Evolutionary conservation across 306 rosid species (phyloP).

Genomic region (Cotoneaster glaucophyllus): DNA sequence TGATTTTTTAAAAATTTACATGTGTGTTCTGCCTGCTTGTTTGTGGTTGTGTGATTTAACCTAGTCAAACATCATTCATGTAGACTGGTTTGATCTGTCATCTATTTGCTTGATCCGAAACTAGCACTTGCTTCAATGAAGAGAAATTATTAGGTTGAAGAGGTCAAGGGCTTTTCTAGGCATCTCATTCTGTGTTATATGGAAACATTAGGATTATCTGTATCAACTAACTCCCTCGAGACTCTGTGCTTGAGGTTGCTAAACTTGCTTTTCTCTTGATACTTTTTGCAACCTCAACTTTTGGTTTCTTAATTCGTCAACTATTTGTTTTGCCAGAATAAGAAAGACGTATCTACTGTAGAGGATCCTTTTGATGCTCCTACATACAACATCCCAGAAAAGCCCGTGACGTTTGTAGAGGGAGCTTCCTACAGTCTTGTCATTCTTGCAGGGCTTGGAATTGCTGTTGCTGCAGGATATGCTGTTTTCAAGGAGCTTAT

Average conservation of each 20-base stretch:
- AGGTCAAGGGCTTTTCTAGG: neutral
- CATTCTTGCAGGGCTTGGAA: slow-evolving; percentile 81
- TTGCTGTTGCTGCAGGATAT: slow-evolving; percentile 83
- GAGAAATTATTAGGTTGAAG: neutral
- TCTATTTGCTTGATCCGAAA: neutral
- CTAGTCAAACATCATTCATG: neutral
- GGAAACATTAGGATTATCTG: neutral
- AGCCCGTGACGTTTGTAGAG: slow-evolving; percentile 76
- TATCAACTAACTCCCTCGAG: neutral
- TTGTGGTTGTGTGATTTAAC: neutral
- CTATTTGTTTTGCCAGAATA: slow-evolving; percentile 41
- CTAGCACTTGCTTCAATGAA: neutral
- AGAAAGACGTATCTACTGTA: slow-evolving; percentile 67
- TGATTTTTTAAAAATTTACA: neutral
- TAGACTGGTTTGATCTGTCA: neutral
- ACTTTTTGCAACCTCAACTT: neutral
- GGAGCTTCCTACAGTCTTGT: slow-evolving; percentile 78
- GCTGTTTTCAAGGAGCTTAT: slow-evolving; percentile 93
- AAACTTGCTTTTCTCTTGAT: neutral
- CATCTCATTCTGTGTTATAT: neutral
- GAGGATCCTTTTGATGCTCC: slow-evolving; percentile 88
- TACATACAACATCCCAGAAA: slow-evolving; percentile 88
- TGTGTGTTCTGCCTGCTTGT: neutral
- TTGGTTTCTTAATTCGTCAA: slow-evolving; percentile 8
- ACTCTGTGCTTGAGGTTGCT: neutral